Percentiles rank a stretch among this genome's conserved stretches.
phyloP scores from a whole-genome alignment of 2,329 filamentous ascomycete species.

The Calonectria pauciramosa region DNA sequence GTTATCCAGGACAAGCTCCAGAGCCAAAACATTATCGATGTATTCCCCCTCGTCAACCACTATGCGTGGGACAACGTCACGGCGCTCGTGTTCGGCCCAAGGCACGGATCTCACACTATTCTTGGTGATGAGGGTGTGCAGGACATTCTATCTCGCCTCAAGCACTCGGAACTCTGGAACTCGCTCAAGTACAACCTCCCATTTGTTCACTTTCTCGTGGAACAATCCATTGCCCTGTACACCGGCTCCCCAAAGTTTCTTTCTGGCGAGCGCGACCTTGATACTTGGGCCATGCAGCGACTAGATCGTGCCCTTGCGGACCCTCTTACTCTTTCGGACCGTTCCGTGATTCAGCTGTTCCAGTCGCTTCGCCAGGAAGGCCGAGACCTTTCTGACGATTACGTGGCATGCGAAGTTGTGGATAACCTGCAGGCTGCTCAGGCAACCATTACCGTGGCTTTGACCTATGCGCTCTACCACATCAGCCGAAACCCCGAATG shows the following conservation, averaged over 20 bases:
- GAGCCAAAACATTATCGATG: not conserved
- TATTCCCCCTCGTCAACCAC: not conserved
- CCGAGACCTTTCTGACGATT: not conserved
- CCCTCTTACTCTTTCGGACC: not conserved
- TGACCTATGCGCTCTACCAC: slow-evolving; percentile 9
- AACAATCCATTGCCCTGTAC: not conserved
- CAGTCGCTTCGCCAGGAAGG: not conserved
- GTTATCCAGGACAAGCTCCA: not conserved
- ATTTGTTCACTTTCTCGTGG: not conserved
- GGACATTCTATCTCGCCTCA: not conserved
- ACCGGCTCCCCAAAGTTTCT: not conserved
- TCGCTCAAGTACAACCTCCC: slow-evolving; percentile 14
- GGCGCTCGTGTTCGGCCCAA: not conserved
- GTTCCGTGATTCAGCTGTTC: not conserved
- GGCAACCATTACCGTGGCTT: slow-evolving; percentile 1
- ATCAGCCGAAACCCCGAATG: slow-evolving; percentile 10
- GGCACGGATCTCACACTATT: slow-evolving; percentile 1
- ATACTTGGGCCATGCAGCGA: not conserved
- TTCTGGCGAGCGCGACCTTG: not conserved
- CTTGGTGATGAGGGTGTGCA: not conserved
- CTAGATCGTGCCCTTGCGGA: not conserved
- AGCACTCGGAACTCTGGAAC: slow-evolving; percentile 11
- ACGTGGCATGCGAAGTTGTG: slow-evolving; percentile 3
- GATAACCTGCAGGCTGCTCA: slow-evolving; percentile 8
- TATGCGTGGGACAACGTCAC: slow-evolving; percentile 2